A percentile compares a stretch with the other conserved stretches of the same genome.
phyloP scores from a whole-genome alignment of 352 stramenopile species.

The Phytophthora cryptogea region DNA sequence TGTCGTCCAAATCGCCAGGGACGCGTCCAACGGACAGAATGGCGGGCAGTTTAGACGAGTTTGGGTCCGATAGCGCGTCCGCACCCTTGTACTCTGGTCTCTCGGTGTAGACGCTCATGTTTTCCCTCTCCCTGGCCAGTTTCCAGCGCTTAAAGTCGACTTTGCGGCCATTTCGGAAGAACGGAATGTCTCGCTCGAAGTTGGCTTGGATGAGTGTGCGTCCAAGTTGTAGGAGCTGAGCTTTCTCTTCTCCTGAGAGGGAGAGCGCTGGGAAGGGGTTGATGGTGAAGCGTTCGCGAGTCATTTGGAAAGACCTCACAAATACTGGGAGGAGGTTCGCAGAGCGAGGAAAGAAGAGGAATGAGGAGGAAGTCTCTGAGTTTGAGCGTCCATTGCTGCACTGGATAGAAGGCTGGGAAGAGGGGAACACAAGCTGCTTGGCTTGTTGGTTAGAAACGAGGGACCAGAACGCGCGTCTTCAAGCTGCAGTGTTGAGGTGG shows the following conservation, averaged over 20 bases:
- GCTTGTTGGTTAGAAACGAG: conserved; percentile 6
- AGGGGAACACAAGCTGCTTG: conserved; percentile 10
- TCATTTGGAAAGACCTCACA: conserved; percentile 8
- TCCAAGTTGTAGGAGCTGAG: conserved; percentile 24
- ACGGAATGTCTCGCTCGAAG: conserved; percentile 24
- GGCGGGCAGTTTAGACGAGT: conserved; percentile 19
- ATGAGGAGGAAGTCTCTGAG: conserved; percentile 2
- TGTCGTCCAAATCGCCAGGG: conserved; percentile 32
- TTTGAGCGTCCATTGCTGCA: too few species aligned
- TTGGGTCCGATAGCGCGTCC: conserved; percentile 17
- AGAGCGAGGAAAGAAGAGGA: conserved; percentile 5
- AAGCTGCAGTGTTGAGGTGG: not conserved
- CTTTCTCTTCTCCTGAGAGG: conserved; percentile 26
- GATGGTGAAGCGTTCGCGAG: conserved; percentile 28
- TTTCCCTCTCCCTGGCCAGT: conserved; percentile 19
- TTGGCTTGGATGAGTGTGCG: conserved; percentile 23
- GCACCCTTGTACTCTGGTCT: conserved; percentile 16
- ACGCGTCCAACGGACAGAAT: conserved; percentile 29
- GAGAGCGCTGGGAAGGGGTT: conserved; percentile 31
- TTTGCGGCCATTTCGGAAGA: conserved; percentile 36
- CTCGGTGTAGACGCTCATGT: conserved; percentile 30
- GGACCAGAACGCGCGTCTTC: conserved; percentile 12
- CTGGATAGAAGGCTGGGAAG: not conserved
- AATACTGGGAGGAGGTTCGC: not conserved
- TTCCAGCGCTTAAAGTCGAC: conserved; percentile 35